These are phyloP conservation scores for Candida loeiensis DNA, from an alignment of 805 yeast genomes.

Conservation along the genomic window DNA sequence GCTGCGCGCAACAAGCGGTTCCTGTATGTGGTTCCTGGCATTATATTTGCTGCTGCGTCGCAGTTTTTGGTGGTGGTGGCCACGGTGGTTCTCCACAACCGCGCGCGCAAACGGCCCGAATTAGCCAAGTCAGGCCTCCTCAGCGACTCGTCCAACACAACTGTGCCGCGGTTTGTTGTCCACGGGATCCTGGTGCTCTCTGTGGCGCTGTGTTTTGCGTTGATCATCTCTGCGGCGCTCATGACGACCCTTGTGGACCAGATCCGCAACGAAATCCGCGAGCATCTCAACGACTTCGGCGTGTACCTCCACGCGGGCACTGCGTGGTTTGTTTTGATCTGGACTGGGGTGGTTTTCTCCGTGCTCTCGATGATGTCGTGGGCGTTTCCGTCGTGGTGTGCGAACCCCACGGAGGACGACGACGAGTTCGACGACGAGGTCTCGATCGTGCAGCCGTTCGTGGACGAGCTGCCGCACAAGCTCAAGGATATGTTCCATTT, in stretches of 20 bases:
- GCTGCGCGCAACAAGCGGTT: conserved; percentile 15
- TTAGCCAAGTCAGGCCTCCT: neutral
- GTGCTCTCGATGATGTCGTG: conserved; percentile 29
- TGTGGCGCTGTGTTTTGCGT: conserved; percentile 27
- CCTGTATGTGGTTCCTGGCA: conserved; percentile 25
- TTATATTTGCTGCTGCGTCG: conserved; percentile 24
- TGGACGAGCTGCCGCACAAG: conserved; percentile 1
- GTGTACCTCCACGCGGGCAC: conserved; percentile 40
- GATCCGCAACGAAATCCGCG: conserved; percentile 23
- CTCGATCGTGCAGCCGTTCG: neutral
- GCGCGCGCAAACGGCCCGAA: conserved; percentile 15
- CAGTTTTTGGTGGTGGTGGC: conserved; percentile 28
- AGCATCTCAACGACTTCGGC: conserved; percentile 45
- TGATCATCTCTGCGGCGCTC: conserved; percentile 27
- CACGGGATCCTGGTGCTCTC: conserved; percentile 38
- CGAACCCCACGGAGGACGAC: conserved; percentile 38
- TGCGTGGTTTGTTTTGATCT: conserved; percentile 39
- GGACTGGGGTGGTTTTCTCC: conserved; percentile 30
- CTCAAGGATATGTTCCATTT: conserved; percentile 8
- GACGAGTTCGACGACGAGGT: conserved; percentile 9
- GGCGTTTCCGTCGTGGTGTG: conserved; percentile 48
- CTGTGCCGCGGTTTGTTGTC: conserved; percentile 28
- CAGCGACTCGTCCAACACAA: neutral
- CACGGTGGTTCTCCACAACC: conserved; percentile 38
- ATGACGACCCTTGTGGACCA: conserved; percentile 24